These are phyloP conservation scores for Amanita thiersii DNA, from an alignment of 768 basidiomycete species.

Conservation along the genomic window DNA sequence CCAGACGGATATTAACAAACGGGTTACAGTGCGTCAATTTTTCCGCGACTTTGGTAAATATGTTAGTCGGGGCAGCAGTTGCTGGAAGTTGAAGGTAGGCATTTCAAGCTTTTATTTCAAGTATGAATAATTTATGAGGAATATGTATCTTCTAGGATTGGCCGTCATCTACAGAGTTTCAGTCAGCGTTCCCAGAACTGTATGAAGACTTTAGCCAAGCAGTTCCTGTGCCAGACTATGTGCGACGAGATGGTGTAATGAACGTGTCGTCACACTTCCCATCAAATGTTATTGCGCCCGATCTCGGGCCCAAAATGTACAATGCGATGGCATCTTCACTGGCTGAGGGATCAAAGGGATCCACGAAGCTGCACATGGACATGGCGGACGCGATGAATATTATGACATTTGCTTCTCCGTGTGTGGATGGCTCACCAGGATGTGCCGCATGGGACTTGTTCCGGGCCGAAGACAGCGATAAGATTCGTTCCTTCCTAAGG, in stretches of 20 bases:
- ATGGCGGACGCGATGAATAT: conserved; percentile 93
- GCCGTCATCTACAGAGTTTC: conserved; percentile 86
- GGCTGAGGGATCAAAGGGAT: conserved; percentile 63
- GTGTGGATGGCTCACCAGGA: conserved; percentile 57
- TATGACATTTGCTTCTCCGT: conserved; percentile 64
- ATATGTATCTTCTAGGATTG: conserved; percentile 58
- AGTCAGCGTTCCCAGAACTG: conserved; percentile 71
- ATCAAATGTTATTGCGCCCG: conserved; percentile 66
- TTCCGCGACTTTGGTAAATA: conserved; percentile 73
- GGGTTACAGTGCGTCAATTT: conserved; percentile 67
- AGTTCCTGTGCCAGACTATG: conserved; percentile 84
- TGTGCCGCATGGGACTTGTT: conserved; percentile 92
- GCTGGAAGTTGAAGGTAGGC: conserved; percentile 71
- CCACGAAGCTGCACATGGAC: conserved; percentile 89
- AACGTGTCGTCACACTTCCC: conserved; percentile 92
- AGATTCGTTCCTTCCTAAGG: conserved; percentile 67
- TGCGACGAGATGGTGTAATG: conserved; percentile 81
- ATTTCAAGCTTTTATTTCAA: not conserved
- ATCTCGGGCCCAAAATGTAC: conserved; percentile 92
- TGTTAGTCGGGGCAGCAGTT: conserved; percentile 39
- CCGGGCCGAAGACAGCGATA: conserved; percentile 72
- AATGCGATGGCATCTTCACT: conserved; percentile 77
- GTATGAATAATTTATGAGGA: not conserved
- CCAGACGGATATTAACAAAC: conserved; percentile 57
- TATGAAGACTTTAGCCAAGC: conserved; percentile 79